These are phyloP conservation scores for Sarocladiaceae sp. DNA, from an alignment of 2,329 filamentous ascomycete genomes.

Conservation along the genomic window DNA sequence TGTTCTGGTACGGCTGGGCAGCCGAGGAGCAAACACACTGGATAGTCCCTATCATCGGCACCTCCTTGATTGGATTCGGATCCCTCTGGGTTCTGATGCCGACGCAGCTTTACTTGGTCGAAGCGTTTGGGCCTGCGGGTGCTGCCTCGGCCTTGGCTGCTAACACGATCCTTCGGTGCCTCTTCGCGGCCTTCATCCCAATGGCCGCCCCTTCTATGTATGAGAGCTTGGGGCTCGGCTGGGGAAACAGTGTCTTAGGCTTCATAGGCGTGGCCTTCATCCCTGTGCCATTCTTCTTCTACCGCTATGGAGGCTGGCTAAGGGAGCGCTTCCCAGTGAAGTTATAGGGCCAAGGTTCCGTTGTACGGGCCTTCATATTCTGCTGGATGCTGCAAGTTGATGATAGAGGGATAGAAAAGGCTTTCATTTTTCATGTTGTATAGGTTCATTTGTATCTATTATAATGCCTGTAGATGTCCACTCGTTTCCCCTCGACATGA, in stretches of 20 bases:
- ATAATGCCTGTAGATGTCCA: too few species aligned
- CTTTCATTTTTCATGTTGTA: too few species aligned
- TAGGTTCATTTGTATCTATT: too few species aligned
- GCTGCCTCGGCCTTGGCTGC: conserved; percentile 43
- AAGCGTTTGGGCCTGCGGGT: conserved; percentile 32
- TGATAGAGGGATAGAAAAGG: too few species aligned
- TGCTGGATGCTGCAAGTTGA: too few species aligned
- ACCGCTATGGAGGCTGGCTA: neutral
- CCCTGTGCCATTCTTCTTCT: conserved; percentile 7
- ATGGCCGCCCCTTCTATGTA: conserved; percentile 14
- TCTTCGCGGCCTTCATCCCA: conserved; percentile 20
- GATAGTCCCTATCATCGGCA: conserved; percentile 40
- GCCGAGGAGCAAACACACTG: conserved; percentile 39
- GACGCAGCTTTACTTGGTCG: conserved; percentile 51
- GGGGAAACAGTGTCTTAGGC: conserved; percentile 16
- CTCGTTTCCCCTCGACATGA: too few species aligned
- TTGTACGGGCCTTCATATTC: too few species aligned
- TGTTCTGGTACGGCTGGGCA: conserved; percentile 15
- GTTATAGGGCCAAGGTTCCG: too few species aligned
- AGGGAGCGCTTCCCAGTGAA: neutral
- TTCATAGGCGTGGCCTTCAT: conserved; percentile 12
- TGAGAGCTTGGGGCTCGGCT: conserved; percentile 14
- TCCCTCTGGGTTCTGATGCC: conserved; percentile 33
- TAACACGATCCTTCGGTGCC: conserved; percentile 43
- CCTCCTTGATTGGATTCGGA: conserved; percentile 32